Percentiles rank a stretch among this genome's conserved stretches.
These are phyloP conservation scores for Kodamaea jinghongensis DNA, from an alignment of 805 yeast genomes.

Conservation along the genomic window DNA sequence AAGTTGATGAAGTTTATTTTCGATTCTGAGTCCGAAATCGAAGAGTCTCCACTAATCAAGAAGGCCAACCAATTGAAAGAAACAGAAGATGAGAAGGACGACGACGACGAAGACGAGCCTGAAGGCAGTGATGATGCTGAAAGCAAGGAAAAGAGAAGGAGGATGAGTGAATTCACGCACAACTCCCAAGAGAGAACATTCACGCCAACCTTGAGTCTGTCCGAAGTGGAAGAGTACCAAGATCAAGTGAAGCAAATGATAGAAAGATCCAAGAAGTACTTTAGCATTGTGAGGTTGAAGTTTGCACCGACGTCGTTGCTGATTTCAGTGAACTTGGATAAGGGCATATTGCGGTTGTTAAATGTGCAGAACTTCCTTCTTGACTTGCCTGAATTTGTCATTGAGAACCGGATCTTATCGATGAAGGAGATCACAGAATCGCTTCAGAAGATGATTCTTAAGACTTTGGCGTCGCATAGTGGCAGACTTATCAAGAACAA, in stretches of 20 bases:
- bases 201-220: too few species aligned
- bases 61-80: conserved; percentile 8
- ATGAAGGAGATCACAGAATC: conserved; percentile 34
- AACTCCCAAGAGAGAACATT: too few species aligned
- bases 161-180: too few species aligned
- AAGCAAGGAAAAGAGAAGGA: too few species aligned
- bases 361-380: conserved; percentile 38
- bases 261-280: conserved; percentile 66
- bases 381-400: conserved; percentile 31
- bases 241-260: conserved; percentile 58
- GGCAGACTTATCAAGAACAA: conserved; percentile 38
- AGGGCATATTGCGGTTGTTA: conserved; percentile 33
- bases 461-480: conserved; percentile 31
- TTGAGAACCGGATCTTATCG: conserved; percentile 31
- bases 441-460: conserved; percentile 30
- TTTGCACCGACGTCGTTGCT: conserved; percentile 25
- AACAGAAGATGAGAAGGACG: conserved; percentile 12
- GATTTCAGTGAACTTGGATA: conserved; percentile 35
- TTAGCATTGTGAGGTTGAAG: conserved; percentile 61
- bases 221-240: conserved; percentile 15
- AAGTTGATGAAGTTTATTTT: conserved; percentile 38
- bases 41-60: conserved; percentile 21
- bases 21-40: conserved; percentile 22
- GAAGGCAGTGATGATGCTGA: neutral
- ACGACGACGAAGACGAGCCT: neutral